Evolutionary conservation across 306 rosid genomes (phyloP), one percentile per base, ranked within the genome.

Genomic region (Sphenostylis stenocarpa): DNA sequence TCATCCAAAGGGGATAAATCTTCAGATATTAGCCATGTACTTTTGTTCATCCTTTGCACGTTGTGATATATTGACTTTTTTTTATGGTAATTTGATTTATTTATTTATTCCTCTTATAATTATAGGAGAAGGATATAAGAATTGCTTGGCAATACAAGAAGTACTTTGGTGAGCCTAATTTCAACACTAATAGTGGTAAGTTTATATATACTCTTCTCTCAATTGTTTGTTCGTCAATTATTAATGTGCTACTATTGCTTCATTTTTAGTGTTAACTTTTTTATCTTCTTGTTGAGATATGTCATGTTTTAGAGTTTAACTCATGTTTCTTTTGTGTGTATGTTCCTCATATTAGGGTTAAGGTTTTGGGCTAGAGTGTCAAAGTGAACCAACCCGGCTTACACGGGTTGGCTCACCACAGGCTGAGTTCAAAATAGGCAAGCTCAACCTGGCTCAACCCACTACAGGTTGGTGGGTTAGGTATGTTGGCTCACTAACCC

Each of bases 131-230:
- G 72, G 91, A 87, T 55, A 78, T 94, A 74, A 90, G 97, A 85
- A 91, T 91, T 81, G 97, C 96, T 81, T 91, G 98, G 97, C 98
- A 91, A 81, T 94, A 90, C 80, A 90, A 91, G 69, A 94, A 91
- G 87, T 91, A 94, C 75, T 89, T 91, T 60, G 92, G 87, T 63
- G 97, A 94, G 55, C 82, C 88, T 76, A 83, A 76, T 68, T 20
- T 67, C 38, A 83, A 82, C 70, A 52, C 78, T 72, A 82, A 73
- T 44, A 83, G 81, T 72, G 90, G 96, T 84, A 83, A 79, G 79
- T 38, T 76, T 82, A 52, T 74, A 53, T 82, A 5, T 78, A n/a
- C 19, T 3, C 19, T 34, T 69, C 24, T 55, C 19, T 29, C 23
- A 21, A 2, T 66, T 56, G 38, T 78, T 73, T 29, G 21, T 24